These are phyloP conservation scores for Raphanus raphanistrum DNA, from an alignment of 345 rosid species.

Conservation along the genomic window DNA sequence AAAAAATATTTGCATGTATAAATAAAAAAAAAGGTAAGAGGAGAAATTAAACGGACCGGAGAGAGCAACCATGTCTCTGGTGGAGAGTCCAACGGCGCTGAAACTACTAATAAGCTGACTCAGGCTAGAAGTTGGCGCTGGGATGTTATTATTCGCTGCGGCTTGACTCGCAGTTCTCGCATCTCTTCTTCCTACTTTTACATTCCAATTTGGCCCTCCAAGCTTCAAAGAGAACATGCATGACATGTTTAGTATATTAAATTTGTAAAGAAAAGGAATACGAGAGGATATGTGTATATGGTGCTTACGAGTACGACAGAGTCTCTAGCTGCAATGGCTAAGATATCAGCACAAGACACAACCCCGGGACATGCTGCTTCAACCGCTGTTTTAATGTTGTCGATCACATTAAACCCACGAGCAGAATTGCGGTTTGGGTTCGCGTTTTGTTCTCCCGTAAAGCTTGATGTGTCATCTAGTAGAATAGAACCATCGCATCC, in stretches of 20 bases:
- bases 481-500: slow-evolving; percentile 90
- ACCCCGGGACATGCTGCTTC: slow-evolving; percentile 77
- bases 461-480: slow-evolving; percentile 73
- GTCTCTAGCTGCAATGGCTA: slow-evolving; percentile 76
- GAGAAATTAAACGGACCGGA: slow-evolving; percentile 49
- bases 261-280: not conserved
- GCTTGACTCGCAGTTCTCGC: slow-evolving; percentile 71
- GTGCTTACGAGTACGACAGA: slow-evolving; percentile 53
- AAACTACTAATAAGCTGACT: slow-evolving; percentile 57
- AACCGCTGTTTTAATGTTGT: slow-evolving; percentile 67
- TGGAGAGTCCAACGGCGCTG: slow-evolving; percentile 67
- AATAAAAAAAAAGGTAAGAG: not conserved
- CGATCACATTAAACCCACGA: slow-evolving; percentile 77
- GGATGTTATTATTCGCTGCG: slow-evolving; percentile 74
- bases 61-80: slow-evolving; percentile 77
- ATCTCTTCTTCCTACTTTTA: slow-evolving; percentile 90
- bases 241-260: not conserved
- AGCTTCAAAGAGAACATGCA: slow-evolving; percentile 46
- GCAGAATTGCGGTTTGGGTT: slow-evolving; percentile 61
- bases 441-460: slow-evolving; percentile 82
- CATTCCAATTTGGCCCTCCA: slow-evolving; percentile 80
- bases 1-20: not conserved
- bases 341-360: slow-evolving; percentile 82
- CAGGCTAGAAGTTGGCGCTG: slow-evolving; percentile 63
- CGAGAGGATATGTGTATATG: not conserved